A percentile compares a stretch with the other conserved stretches of the same genome.
Evolutionary conservation across 2,329 filamentous ascomycete species (phyloP).

Genomic region (Talaromyces sp.): DNA sequence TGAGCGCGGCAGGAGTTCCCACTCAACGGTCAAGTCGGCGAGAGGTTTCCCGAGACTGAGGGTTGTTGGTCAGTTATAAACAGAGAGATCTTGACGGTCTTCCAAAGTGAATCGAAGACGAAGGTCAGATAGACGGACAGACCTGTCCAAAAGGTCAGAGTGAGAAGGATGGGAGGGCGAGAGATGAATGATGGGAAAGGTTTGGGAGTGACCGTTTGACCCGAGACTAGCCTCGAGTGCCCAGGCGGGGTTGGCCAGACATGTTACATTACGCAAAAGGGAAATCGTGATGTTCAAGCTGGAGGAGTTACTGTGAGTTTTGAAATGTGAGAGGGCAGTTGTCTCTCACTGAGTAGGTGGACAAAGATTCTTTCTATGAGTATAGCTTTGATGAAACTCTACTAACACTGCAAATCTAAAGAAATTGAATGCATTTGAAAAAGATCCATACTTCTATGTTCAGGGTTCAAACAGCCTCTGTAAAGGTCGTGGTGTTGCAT

Average conservation of each 20-base stretch:
- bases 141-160: not conserved
- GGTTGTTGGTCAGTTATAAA: not conserved
- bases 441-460: not conserved
- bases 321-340: not conserved
- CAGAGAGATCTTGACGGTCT: not conserved
- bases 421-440: not conserved
- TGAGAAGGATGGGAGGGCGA: not conserved
- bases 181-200: not conserved
- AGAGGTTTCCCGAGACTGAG: not conserved
- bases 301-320: not conserved
- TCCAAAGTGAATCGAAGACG: not conserved
- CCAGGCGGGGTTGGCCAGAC: not conserved
- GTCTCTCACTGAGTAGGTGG: not conserved
- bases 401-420: too few species aligned
- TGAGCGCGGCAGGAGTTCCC: not conserved
- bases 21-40: not conserved
- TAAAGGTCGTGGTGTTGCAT: not conserved
- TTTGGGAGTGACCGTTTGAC: not conserved
- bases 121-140: not conserved
- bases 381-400: not conserved
- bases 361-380: not conserved
- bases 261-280: not conserved
- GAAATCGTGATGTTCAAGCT: constrained; percentile 5
- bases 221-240: not conserved
- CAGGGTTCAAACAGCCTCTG: not conserved